Conservation (phyloP, 805 yeast species). For the Candida morakotiae region DNA sequence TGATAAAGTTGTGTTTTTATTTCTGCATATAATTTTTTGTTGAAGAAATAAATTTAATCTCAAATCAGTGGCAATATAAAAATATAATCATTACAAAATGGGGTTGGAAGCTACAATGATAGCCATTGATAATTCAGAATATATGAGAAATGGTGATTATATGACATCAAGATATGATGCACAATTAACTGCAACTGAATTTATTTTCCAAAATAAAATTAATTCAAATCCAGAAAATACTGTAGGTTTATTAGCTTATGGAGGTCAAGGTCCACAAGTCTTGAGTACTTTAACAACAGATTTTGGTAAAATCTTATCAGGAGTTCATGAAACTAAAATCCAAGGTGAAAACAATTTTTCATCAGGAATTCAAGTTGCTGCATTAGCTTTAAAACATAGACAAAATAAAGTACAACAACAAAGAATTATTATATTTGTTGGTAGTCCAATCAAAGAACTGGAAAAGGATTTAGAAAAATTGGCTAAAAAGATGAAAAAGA, state of each 20-base stretch:
- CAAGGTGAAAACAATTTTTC: slow-evolving; percentile 64
- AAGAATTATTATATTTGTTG: slow-evolving; percentile 85
- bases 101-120: slow-evolving; percentile 95
- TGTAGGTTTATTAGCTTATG: slow-evolving; percentile 86
- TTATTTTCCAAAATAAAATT: slow-evolving; percentile 80
- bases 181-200: slow-evolving; percentile 84
- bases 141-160: slow-evolving; percentile 93
- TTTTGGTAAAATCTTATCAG: slow-evolving; percentile 79
- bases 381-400: slow-evolving; percentile 88
- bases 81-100: slow-evolving; percentile 41
- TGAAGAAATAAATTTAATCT: not conserved
- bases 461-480: slow-evolving; percentile 73
- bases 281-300: slow-evolving; percentile 83
- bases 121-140: slow-evolving; percentile 93
- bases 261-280: slow-evolving; percentile 83
- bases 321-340: slow-evolving; percentile 75
- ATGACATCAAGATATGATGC: slow-evolving; percentile 86
- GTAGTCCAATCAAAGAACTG: slow-evolving; percentile 71
- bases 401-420: slow-evolving; percentile 91
- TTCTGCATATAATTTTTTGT: slow-evolving; percentile 6
- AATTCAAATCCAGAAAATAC: slow-evolving; percentile 91
- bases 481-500: slow-evolving; percentile 91
- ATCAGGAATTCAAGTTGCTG: slow-evolving; percentile 89
- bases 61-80: slow-evolving; percentile 4
- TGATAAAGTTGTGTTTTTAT: not conserved